Evolutionary conservation across 805 yeast species (phyloP).

Genomic region (Wickerhamomyces alni): DNA sequence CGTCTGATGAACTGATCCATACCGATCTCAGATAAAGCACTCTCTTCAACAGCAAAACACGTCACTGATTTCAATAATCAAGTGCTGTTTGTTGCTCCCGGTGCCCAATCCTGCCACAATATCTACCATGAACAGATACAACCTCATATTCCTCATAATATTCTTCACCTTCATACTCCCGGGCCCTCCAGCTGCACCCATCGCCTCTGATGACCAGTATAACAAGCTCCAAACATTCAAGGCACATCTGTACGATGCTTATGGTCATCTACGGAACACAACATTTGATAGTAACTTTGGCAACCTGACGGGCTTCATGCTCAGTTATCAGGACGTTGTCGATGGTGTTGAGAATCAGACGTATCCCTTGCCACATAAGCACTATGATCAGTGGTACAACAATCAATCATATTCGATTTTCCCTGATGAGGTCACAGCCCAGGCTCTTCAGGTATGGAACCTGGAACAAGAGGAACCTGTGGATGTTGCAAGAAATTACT

Average conservation of each 20-base stretch:
- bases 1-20: too few species aligned
- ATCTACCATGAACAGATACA: constrained; percentile 22
- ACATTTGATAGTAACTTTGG: constrained; percentile 53
- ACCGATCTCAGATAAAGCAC: too few species aligned
- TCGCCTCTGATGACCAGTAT: constrained; percentile 27
- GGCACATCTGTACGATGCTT: constrained; percentile 27
- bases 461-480: constrained; percentile 18
- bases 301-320: constrained; percentile 65
- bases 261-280: constrained; percentile 31
- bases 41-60: too few species aligned
- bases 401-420: constrained; percentile 49
- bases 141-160: constrained; percentile 20
- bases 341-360: constrained; percentile 39
- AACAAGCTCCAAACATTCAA: constrained; percentile 33
- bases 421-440: constrained; percentile 48
- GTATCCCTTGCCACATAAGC: constrained; percentile 50
- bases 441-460: constrained; percentile 51
- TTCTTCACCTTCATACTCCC: constrained; percentile 34
- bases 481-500: constrained; percentile 16
- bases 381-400: constrained; percentile 40
- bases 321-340: constrained; percentile 56
- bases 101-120: too few species aligned
- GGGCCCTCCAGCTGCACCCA: constrained; percentile 29
- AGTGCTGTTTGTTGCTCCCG: too few species aligned
- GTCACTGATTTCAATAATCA: too few species aligned